A percentile compares a stretch with the other conserved stretches of the same genome.
Evolutionary conservation across 441 rosid genomes (phyloP).

Genomic region (Hura crepitans): DNA sequence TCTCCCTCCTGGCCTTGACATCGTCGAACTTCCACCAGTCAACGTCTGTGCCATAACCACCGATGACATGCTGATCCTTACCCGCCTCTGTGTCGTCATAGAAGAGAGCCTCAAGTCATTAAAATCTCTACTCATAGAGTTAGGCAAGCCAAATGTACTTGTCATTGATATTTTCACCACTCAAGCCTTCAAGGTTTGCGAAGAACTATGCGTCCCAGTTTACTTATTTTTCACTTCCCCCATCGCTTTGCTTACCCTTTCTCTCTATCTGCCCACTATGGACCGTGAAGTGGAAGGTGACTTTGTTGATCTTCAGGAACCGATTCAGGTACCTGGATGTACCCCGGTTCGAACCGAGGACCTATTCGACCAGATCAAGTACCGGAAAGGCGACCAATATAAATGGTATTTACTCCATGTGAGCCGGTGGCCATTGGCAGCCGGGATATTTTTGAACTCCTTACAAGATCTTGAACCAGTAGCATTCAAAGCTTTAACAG

Average conservation of each 20-base stretch:
- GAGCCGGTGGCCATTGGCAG: slow-evolving; percentile 18
- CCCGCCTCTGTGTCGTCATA: slow-evolving; percentile 32
- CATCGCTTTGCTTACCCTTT: slow-evolving; percentile 47
- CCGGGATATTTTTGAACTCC: slow-evolving; percentile 42
- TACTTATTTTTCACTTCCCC: slow-evolving; percentile 44
- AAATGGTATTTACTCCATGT: slow-evolving; percentile 30
- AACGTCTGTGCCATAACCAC: slow-evolving; percentile 24
- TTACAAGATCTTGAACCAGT: slow-evolving; percentile 39
- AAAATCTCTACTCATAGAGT: slow-evolving; percentile 23
- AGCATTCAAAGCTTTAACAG: slow-evolving; percentile 34
- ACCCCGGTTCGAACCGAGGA: slow-evolving; percentile 35
- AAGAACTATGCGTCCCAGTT: slow-evolving; percentile 41
- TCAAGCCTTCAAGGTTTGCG: slow-evolving; percentile 42
- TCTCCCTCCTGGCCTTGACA: slow-evolving; percentile 37
- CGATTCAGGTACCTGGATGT: slow-evolving; percentile 54
- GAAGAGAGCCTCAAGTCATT: slow-evolving; percentile 29
- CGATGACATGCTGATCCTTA: slow-evolving; percentile 3
- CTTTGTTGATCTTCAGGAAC: slow-evolving; percentile 30
- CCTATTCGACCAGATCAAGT: slow-evolving; percentile 31
- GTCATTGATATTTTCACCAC: slow-evolving; percentile 52
- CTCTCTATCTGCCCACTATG: slow-evolving; percentile 38
- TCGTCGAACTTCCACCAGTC: slow-evolving; percentile 34
- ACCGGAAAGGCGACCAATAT: slow-evolving; percentile 30
- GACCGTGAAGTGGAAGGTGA: slow-evolving; percentile 36
- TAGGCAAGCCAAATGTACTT: slow-evolving; percentile 31